Evolutionary conservation across 2,329 filamentous ascomycete genomes (phyloP), one percentile per base, ranked within the genome.

Genomic region (Emergomyces orientalis): DNA sequence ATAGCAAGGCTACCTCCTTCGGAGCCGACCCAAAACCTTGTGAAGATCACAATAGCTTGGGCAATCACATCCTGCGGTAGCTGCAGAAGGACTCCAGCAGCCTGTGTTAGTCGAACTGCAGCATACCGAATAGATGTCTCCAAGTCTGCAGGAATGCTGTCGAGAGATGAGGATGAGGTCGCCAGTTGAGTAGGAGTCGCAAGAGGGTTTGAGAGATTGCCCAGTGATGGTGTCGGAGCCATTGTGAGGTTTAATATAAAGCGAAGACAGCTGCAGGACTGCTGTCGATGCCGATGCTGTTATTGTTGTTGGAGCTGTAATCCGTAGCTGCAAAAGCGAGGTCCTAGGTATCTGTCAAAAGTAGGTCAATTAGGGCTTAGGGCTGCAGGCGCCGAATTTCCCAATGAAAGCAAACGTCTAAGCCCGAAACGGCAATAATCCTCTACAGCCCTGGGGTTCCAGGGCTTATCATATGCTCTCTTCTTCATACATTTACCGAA

Each of bases 1-100:
- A 78, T 74, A 19, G 72, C 71, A 55, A 79, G 69, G 67, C 78
- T 79, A 13, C 77, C 77, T 6, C 77, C 77, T 60, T 79, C 77
- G 19, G 75, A 66, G 0, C 77, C 78, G 34, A 91, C 78, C 88
- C 89, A 96, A 76, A 91, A 94, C 17, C 93, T 84, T 60, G 88
- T 87, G 41, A 96, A 84, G 0, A 94, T 77, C 49, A 97, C 86
- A 71, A 92, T 90, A 2, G 92, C 90, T 71, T 91, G 89, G 4
- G 91, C 89, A 47, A 94, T 90, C 47, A 90, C 85, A 68, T 91
- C 90, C 73, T 96, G 91, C 7, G 91, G 89, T 47, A 97, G 81
- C 57, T 90, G 85, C 2, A 99, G 82, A 22, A 97, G 83, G 59
- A 95, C 82, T 0, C 79, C 79, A 11, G 79, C 79, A 2, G 78